Conservation (phyloP, 441 rosid species). For the Brassica hybrid region DNA sequence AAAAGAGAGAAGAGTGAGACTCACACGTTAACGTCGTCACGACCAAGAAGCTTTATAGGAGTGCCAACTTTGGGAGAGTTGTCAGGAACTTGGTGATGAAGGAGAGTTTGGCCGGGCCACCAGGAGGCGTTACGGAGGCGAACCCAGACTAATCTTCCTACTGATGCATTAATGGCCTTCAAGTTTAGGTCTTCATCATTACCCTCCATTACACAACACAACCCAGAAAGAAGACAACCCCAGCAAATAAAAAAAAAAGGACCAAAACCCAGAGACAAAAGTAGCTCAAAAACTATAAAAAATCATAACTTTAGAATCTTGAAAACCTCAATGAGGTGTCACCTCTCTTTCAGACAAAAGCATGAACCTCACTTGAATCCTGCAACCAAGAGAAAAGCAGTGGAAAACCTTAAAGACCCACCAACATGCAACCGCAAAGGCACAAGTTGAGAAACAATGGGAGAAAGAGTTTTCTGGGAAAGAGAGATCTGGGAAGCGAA, state of each 20-base stretch:
- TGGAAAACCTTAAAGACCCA: slow-evolving; percentile 36
- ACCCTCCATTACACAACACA: slow-evolving; percentile 70
- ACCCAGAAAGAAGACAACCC: slow-evolving; percentile 26
- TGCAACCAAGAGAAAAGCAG: slow-evolving; percentile 37
- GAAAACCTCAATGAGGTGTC: slow-evolving; percentile 20
- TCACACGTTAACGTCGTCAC: slow-evolving; percentile 95
- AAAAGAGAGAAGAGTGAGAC: slow-evolving; percentile 42
- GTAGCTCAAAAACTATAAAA: slow-evolving; percentile 32
- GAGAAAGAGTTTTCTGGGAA: background rate
- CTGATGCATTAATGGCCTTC: slow-evolving; percentile 76
- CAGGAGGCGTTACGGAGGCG: slow-evolving; percentile 98
- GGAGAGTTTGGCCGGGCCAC: slow-evolving; percentile 98
- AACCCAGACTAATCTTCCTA: slow-evolving; percentile 98
- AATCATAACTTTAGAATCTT: slow-evolving; percentile 24
- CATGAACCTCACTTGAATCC: slow-evolving; percentile 40
- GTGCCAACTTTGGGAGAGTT: slow-evolving; percentile 84
- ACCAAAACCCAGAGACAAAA: slow-evolving; percentile 15
- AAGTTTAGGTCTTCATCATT: slow-evolving; percentile 61
- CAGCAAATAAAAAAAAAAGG: background rate
- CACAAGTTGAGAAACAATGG: background rate
- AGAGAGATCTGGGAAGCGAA: slow-evolving; percentile 40
- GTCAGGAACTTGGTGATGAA: slow-evolving; percentile 71
- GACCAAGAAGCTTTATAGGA: slow-evolving; percentile 95
- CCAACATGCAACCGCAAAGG: slow-evolving; percentile 53
- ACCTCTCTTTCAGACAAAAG: slow-evolving; percentile 39